Evolutionary conservation across 75 land plant genomes (phyloP).

Genomic region (Picea glauca): DNA sequence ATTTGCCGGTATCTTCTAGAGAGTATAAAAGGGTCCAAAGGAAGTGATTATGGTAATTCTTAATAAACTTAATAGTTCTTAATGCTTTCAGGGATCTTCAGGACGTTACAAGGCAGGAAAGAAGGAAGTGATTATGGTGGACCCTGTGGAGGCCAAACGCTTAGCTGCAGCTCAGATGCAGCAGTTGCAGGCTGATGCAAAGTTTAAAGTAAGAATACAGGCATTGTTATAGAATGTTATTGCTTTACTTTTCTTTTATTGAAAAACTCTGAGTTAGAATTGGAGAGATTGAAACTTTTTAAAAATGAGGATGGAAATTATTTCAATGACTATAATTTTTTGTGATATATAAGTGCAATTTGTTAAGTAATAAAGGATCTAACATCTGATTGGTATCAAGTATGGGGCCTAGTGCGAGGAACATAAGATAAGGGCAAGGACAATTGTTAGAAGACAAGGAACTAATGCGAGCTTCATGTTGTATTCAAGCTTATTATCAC

Average conservation of each 20-base stretch:
- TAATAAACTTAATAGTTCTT: too few species aligned
- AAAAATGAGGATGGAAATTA: not conserved
- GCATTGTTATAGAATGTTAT: not conserved
- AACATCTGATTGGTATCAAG: not conserved
- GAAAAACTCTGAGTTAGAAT: not conserved
- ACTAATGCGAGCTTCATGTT: not conserved
- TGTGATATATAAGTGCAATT: not conserved
- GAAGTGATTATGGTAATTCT: too few species aligned
- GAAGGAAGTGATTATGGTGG: slow-evolving; percentile 74
- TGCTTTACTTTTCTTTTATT: not conserved
- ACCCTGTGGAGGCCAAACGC: slow-evolving; percentile 94
- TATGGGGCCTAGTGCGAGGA: not conserved
- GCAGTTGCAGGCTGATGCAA: slow-evolving; percentile 60
- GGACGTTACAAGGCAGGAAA: slow-evolving; percentile 10
- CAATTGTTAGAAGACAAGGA: not conserved
- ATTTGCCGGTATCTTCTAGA: too few species aligned
- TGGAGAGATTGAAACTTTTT: not conserved
- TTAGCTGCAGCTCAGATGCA: slow-evolving; percentile 82
- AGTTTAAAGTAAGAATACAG: slow-evolving; percentile 47
- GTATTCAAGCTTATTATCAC: too few species aligned
- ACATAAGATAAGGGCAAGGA: not conserved
- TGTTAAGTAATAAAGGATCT: not conserved
- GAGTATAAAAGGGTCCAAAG: too few species aligned
- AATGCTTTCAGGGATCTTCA: slow-evolving; percentile 17
- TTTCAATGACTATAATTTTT: not conserved